Evolutionary conservation across 352 stramenopile genomes (phyloP).

Genomic region (Pythium myriotylum): DNA sequence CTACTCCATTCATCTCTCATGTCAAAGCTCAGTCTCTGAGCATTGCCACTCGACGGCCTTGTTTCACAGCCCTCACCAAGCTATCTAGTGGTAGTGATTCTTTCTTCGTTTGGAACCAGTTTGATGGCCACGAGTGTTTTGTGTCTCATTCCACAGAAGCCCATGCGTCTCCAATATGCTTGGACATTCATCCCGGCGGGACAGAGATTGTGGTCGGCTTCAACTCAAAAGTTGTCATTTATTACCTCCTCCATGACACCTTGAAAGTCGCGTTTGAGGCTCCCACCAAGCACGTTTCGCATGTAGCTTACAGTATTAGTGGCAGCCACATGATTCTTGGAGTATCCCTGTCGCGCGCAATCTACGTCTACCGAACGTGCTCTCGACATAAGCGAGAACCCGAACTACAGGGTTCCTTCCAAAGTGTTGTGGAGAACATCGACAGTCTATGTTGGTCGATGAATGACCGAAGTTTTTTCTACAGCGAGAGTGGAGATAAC

Average conservation of each 20-base stretch:
- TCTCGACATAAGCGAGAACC: conserved; percentile 48
- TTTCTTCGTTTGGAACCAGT: conserved; percentile 67
- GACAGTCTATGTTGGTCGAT: conserved; percentile 45
- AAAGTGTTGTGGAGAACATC: conserved; percentile 46
- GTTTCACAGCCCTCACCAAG: conserved; percentile 48
- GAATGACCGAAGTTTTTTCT: conserved; percentile 58
- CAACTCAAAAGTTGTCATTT: conserved; percentile 58
- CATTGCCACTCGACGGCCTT: conserved; percentile 44
- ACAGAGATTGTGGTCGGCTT: conserved; percentile 59
- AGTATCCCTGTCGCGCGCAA: conserved; percentile 38
- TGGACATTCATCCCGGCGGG: conserved; percentile 66
- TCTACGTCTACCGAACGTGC: conserved; percentile 59
- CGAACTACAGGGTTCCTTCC: conserved; percentile 47
- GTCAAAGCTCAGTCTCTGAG: conserved; percentile 43
- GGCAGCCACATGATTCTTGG: conserved; percentile 51
- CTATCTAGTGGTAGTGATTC: conserved; percentile 41
- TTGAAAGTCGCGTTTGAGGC: conserved; percentile 68
- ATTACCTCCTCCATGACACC: conserved; percentile 61
- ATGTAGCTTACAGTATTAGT: conserved; percentile 64
- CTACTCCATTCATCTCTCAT: conserved; percentile 44
- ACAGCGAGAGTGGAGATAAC: conserved; percentile 30
- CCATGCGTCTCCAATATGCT: conserved; percentile 35
- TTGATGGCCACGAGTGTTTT: conserved; percentile 60
- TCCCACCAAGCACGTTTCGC: conserved; percentile 57
- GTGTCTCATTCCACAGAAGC: conserved; percentile 52